These are phyloP conservation scores for Pythium rishiriense DNA, from an alignment of 352 stramenopile genomes.

Conservation along the genomic window DNA sequence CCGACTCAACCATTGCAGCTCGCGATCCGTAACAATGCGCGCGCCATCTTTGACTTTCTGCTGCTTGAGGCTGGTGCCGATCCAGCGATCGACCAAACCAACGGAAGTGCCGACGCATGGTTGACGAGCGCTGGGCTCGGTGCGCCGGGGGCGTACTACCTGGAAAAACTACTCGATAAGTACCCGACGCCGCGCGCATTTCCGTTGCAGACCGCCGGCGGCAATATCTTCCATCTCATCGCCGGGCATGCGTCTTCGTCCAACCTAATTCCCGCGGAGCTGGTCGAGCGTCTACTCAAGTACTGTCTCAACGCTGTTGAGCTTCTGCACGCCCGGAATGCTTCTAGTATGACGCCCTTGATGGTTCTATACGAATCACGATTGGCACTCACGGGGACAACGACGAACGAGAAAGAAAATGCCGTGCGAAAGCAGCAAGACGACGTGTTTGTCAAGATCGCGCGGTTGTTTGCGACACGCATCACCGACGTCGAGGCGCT, in stretches of 20 bases:
- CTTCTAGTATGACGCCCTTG: constrained; percentile 45
- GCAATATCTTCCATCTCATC: constrained; percentile 69
- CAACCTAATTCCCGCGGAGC: constrained; percentile 17
- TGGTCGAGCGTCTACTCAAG: constrained; percentile 41
- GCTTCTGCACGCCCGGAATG: constrained; percentile 48
- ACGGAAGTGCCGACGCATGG: constrained; percentile 52
- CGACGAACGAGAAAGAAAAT: constrained; percentile 22
- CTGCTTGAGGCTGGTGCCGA: constrained; percentile 40
- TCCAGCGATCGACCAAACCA: constrained; percentile 27
- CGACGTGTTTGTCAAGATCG: constrained; percentile 6
- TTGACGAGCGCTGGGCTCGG: constrained; percentile 44
- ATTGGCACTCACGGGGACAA: not conserved
- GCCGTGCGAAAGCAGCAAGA: not conserved
- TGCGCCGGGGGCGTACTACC: constrained; percentile 34
- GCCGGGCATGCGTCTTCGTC: constrained; percentile 22
- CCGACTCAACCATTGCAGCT: constrained; percentile 49
- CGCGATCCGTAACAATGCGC: constrained; percentile 44
- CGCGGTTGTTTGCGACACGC: not conserved
- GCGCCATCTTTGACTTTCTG: constrained; percentile 49
- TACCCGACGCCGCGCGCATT: constrained; percentile 16
- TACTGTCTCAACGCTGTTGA: constrained; percentile 30
- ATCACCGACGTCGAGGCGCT: constrained; percentile 16
- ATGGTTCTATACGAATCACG: constrained; percentile 37
- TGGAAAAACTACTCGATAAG: constrained; percentile 49
- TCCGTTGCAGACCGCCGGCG: constrained; percentile 9